These are phyloP conservation scores for Terfezia claveryi DNA, from an alignment of 495 filamentous ascomycete species.

Conservation along the genomic window DNA sequence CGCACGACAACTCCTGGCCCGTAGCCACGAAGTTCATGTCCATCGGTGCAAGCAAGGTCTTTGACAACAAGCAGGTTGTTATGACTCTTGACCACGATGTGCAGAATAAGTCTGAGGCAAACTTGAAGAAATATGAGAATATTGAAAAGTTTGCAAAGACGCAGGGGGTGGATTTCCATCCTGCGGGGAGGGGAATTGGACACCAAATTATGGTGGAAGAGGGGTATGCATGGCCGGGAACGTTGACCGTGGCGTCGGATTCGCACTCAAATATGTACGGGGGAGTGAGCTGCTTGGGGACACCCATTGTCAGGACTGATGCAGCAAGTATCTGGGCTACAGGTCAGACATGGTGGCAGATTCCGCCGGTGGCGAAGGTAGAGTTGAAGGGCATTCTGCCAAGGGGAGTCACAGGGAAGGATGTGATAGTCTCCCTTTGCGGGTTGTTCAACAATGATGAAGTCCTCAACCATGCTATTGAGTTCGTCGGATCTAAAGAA, in stretches of 20 bases:
- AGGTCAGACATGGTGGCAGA: slow-evolving; percentile 67
- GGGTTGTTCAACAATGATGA: slow-evolving; percentile 75
- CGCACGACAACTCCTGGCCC: slow-evolving; percentile 85
- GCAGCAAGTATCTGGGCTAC: slow-evolving; percentile 77
- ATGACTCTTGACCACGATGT: slow-evolving; percentile 91
- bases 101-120: slow-evolving; percentile 63
- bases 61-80: slow-evolving; percentile 54
- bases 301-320: slow-evolving; percentile 69
- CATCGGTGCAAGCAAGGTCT: slow-evolving; percentile 58
- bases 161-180: slow-evolving; percentile 68
- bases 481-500: slow-evolving; percentile 62
- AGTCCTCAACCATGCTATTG: slow-evolving; percentile 79
- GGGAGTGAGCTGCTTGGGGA: slow-evolving; percentile 57
- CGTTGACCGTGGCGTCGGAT: slow-evolving; percentile 60
- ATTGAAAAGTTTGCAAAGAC: slow-evolving; percentile 72
- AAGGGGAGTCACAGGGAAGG: slow-evolving; percentile 73
- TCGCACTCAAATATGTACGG: slow-evolving; percentile 82
- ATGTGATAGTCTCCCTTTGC: slow-evolving; percentile 80
- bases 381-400: slow-evolving; percentile 57
- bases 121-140: slow-evolving; percentile 62
- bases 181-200: slow-evolving; percentile 63
- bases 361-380: slow-evolving; percentile 65
- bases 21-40: slow-evolving; percentile 69
- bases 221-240: slow-evolving; percentile 56
- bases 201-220: slow-evolving; percentile 85